Base-by-base conservation (phyloP, 352 stramenopile species). In the Pythium coloratum region DNA sequence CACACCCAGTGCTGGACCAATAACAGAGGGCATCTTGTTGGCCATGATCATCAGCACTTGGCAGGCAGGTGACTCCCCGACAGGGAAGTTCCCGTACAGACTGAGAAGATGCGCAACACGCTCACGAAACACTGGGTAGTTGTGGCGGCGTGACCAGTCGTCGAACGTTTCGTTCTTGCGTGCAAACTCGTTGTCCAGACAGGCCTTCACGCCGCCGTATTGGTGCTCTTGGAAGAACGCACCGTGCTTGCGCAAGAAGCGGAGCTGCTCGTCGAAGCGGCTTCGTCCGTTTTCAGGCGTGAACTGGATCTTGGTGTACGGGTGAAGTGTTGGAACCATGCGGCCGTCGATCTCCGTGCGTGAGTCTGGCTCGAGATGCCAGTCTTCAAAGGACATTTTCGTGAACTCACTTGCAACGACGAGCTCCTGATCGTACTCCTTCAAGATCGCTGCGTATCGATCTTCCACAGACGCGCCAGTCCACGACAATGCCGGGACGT, bases 1-100 rank as follows among this genome's bases (percentile, higher is more conserved):
- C 28, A 66, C 18, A 7, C 50, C 14, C 8, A 59, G 50, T 2
- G 26, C 14, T 12, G 33, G 49, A n/a, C 49, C 59, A 6, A 66
- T 40, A 20, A 66, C 53, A 7, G 59, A 59, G 2, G 59, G 59
- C 59, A 66, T 59, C 24, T 66, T 66, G 59, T 66, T 66, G 33
- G 59, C 59, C 28, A 66, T 20, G 10, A 66, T 18, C 59, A 66
- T 66, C 12, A 66, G 34, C 59, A 66, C 59, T 5, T 59, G 59
- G 36, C 59, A 66, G 7, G 59, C 59, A 3, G 59, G 34, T 24
- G 49, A 66, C 33, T 28, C 34, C 9, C 33, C 55, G 18, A 66
- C 32, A 1, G 59, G 32, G 33, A 59, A 59, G 49, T 55, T 55
- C 33, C 47, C 59, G 59, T 59, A 66, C 13, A 66, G 59, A 49